Evolutionary conservation across 805 yeast genomes (phyloP).

Genomic region (Phaffomyces thermotolerans): DNA sequence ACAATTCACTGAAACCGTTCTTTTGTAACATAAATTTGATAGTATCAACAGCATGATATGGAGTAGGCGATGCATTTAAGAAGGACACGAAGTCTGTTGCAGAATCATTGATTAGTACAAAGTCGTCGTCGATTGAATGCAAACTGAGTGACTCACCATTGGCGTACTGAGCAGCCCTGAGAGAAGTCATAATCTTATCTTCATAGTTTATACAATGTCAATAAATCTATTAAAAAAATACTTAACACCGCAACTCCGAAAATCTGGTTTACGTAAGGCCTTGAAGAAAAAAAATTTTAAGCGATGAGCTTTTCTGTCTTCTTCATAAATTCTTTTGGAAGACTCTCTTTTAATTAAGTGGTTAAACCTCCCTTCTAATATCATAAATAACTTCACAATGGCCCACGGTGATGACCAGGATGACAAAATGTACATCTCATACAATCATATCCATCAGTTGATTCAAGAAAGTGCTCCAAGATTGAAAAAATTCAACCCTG

Average conservation of each 20-base stretch:
- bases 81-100: slow-evolving; percentile 58
- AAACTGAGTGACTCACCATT: slow-evolving; percentile 11
- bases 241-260: too few relatives aligned
- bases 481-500: slow-evolving; percentile 71
- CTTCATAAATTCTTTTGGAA: slow-evolving; percentile 1
- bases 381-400: slow-evolving; percentile 8
- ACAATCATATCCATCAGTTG: slow-evolving; percentile 73
- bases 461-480: slow-evolving; percentile 57
- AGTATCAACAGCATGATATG: slow-evolving; percentile 82
- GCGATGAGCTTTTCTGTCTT: background rate
- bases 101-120: slow-evolving; percentile 9
- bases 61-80: slow-evolving; percentile 84
- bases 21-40: slow-evolving; percentile 45
- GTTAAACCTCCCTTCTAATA: background rate
- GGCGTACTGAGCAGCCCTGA: background rate
- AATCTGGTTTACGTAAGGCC: background rate
- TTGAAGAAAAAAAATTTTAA: background rate
- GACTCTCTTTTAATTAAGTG: background rate
- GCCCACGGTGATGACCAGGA: slow-evolving; percentile 18
- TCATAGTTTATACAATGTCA: too few relatives aligned
- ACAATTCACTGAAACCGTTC: slow-evolving; percentile 68
- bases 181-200: too few relatives aligned
- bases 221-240: too few relatives aligned
- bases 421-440: slow-evolving; percentile 62
- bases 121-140: background rate